A percentile compares a stretch with the other conserved stretches of the same genome.
phyloP scores from a whole-genome alignment of 2,329 filamentous ascomycete species.

The Xylaria sp. region DNA sequence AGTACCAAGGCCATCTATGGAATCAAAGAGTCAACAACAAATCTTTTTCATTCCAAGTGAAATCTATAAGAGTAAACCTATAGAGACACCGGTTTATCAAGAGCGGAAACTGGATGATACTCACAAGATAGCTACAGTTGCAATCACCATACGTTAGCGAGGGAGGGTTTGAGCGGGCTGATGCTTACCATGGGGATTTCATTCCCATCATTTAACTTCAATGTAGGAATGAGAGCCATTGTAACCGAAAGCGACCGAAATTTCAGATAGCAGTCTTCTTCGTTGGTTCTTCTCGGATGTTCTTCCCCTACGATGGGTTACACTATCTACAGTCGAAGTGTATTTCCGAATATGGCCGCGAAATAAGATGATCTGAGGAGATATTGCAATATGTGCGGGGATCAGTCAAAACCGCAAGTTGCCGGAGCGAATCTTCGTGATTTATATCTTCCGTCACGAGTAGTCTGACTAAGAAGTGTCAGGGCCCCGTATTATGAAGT shows the following conservation, averaged over 20 bases:
- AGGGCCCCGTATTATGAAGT: too few relatives aligned
- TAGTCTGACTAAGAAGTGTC: not conserved
- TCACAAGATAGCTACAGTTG: constrained; percentile 63
- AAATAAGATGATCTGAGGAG: not conserved
- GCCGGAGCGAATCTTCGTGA: not conserved
- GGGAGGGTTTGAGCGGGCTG: not conserved
- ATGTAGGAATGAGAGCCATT: constrained; percentile 56
- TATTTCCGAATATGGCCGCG: not conserved
- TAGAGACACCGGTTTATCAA: not conserved
- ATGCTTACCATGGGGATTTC: constrained; percentile 71
- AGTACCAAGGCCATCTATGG: constrained; percentile 70
- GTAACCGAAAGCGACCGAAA: not conserved
- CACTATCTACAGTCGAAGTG: not conserved
- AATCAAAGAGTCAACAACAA: not conserved
- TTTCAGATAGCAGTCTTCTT: not conserved
- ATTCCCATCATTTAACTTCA: constrained; percentile 78
- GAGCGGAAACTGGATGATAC: not conserved
- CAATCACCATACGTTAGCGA: constrained; percentile 17
- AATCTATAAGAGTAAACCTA: not conserved
- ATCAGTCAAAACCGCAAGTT: not conserved
- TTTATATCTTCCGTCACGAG: not conserved
- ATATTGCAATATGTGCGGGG: not conserved
- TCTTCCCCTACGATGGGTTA: too few relatives aligned
- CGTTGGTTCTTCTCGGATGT: not conserved
- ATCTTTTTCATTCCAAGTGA: not conserved